phyloP scores from a whole-genome alignment of 148 eudicot genomes.

The Beta vulgaris region DNA sequence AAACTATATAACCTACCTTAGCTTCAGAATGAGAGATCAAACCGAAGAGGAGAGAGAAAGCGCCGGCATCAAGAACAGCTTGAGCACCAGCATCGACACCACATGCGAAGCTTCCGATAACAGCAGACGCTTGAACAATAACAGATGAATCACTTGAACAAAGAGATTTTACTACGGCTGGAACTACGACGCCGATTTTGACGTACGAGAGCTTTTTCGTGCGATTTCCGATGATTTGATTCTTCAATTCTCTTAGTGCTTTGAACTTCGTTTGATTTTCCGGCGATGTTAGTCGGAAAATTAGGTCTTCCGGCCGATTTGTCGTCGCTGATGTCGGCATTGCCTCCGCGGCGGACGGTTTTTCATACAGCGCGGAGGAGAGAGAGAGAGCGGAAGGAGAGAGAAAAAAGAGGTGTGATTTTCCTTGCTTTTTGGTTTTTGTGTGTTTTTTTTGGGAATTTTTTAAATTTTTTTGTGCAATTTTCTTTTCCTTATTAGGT shows the following conservation, averaged over 20 bases:
- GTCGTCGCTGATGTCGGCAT: conserved; percentile 62
- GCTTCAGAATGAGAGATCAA: conserved; percentile 55
- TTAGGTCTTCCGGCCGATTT: conserved; percentile 54
- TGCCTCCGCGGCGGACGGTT: conserved; percentile 30
- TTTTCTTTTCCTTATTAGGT: not conserved
- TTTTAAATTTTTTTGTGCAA: not conserved
- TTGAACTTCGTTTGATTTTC: conserved; percentile 57
- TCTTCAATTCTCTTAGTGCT: conserved; percentile 77
- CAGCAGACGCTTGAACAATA: conserved; percentile 67
- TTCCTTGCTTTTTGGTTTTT: conserved; percentile 14
- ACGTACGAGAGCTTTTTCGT: conserved; percentile 76
- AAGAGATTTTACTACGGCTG: conserved; percentile 59
- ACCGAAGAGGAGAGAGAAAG: conserved; percentile 50
- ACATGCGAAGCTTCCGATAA: conserved; percentile 89
- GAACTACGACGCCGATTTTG: conserved; percentile 66
- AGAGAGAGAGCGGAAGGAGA: conserved; percentile 5
- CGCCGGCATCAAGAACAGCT: conserved; percentile 83
- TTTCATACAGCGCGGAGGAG: conserved; percentile 22
- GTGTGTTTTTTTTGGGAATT: not conserved
- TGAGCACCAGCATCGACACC: conserved; percentile 85
- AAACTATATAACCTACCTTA: conserved; percentile 46
- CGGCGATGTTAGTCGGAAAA: conserved; percentile 49
- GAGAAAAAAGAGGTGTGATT: not conserved
- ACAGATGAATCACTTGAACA: conserved; percentile 26
- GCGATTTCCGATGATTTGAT: conserved; percentile 91